Evolutionary conservation across 495 filamentous ascomycete species (phyloP), one percentile per base, ranked within the genome.

Genomic region (Penicillium steckii): DNA sequence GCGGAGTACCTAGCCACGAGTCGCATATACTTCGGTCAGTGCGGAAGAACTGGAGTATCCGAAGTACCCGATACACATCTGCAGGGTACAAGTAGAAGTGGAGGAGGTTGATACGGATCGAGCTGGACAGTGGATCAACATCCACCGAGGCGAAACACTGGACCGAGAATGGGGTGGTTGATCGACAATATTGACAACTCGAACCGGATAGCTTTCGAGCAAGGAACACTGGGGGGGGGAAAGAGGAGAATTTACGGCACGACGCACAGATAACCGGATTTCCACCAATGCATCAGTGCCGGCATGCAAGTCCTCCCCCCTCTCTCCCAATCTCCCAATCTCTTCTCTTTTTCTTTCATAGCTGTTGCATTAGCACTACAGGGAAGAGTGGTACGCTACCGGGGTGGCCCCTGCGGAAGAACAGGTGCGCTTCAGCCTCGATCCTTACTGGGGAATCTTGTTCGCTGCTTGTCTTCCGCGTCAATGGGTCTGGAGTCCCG

Each of bases 91-190:
- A 2, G n/a, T 4, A 4, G 10, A 41, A 5, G 22, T 35, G 22
- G 32, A 29, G 41, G 19, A 26, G 46, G 42, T 29, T 25, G 56
- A 13, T 35, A 15, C 32, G 18, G 38, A 15, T 10, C 44, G 29
- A 63, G 53, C 53, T 60, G 60, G 48, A 30, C 22, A 29, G 53
- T 60, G 57, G 60, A 46, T 24, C 53, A n/a, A 19, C 25, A n/a
- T 41, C 56, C 56, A 59, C 56, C n/a, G 21, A 56, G 48, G 43
- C 56, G 56, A 62, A 62, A 62, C 60, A 54, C 52, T 47, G 51
- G 52, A 35, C 29, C 21, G 32, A 52, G 46, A 49, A 57, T 49
- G 27, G 35, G 52, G 51, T 54, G 25, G 27, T 41, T 48, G 57
- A 61, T 55, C 57, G 50, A 48, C 57, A 46, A 33, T 19, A 4